Evolutionary conservation across 2,329 filamentous ascomycete species (phyloP).

Genomic region (Ilyonectria sp.): DNA sequence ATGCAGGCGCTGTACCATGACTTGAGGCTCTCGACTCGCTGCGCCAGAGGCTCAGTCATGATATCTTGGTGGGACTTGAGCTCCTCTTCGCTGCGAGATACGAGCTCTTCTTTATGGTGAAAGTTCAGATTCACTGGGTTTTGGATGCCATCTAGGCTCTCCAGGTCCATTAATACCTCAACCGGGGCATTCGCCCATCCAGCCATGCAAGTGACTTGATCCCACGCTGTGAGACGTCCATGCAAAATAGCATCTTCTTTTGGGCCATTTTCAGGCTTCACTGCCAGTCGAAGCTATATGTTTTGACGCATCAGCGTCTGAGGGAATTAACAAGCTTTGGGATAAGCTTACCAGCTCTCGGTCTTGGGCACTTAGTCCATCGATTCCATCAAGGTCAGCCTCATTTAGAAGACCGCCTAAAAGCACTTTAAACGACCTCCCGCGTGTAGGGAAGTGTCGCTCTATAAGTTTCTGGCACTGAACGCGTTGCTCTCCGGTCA

Average conservation of each 20-base stretch:
- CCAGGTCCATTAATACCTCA: conserved; percentile 56
- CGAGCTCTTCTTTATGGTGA: conserved; percentile 46
- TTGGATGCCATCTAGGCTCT: conserved; percentile 56
- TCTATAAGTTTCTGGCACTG: conserved; percentile 37
- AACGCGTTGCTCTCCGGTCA: conserved; percentile 33
- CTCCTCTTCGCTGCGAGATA: conserved; percentile 38
- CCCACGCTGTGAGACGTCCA: conserved; percentile 40
- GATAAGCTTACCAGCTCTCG: conserved; percentile 33
- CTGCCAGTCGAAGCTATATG: conserved; percentile 35
- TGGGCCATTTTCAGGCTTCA: conserved; percentile 35
- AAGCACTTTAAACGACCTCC: conserved; percentile 39
- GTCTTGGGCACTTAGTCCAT: conserved; percentile 25
- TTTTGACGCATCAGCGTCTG: not conserved
- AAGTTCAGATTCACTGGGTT: conserved; percentile 66
- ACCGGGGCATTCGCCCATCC: conserved; percentile 38
- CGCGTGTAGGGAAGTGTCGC: conserved; percentile 32
- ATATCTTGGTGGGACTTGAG: conserved; percentile 33
- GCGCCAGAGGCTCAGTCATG: conserved; percentile 20
- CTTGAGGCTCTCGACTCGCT: conserved; percentile 28
- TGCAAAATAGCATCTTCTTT: conserved; percentile 38
- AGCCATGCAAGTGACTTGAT: conserved; percentile 38
- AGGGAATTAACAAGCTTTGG: not conserved
- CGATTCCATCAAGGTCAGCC: conserved; percentile 32
- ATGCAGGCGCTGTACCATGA: conserved; percentile 41
- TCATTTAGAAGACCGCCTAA: conserved; percentile 41